These are phyloP conservation scores for Aspergillus sparsus DNA, from an alignment of 495 filamentous ascomycete genomes.

Conservation along the genomic window DNA sequence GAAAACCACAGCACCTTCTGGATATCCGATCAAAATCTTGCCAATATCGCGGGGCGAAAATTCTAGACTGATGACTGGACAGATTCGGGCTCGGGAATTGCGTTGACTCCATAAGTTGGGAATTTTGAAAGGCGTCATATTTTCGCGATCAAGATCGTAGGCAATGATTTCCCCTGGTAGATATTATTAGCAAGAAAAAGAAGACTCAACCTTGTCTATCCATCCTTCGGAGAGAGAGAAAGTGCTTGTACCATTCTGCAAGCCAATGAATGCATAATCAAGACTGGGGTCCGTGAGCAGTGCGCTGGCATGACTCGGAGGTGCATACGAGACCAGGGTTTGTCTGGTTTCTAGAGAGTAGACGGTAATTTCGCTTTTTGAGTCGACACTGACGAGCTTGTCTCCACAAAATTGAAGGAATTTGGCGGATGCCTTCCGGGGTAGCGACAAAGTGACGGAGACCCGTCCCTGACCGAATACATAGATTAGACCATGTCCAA, in stretches of 20 bases:
- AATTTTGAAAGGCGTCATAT: slow-evolving; percentile 72
- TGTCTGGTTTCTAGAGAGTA: slow-evolving; percentile 69
- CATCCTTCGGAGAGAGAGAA: slow-evolving; percentile 1
- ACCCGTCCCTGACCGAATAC: slow-evolving; percentile 86
- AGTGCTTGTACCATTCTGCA: slow-evolving; percentile 58
- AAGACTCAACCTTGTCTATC: neutral
- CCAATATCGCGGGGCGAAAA: slow-evolving; percentile 92
- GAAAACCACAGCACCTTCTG: slow-evolving; percentile 82
- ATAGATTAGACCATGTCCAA: slow-evolving; percentile 79
- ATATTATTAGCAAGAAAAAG: slow-evolving; percentile 19
- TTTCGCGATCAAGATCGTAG: slow-evolving; percentile 85
- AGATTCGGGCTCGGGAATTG: slow-evolving; percentile 56
- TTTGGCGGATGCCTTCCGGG: slow-evolving; percentile 67
- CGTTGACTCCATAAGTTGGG: slow-evolving; percentile 80
- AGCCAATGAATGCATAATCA: slow-evolving; percentile 84
- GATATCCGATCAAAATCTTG: slow-evolving; percentile 84
- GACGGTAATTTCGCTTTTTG: slow-evolving; percentile 76
- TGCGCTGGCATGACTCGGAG: slow-evolving; percentile 68
- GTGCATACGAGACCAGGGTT: slow-evolving; percentile 63
- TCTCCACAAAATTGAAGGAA: slow-evolving; percentile 74
- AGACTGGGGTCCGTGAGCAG: slow-evolving; percentile 81
- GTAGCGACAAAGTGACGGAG: slow-evolving; percentile 63
- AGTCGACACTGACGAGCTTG: slow-evolving; percentile 79
- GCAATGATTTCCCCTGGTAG: slow-evolving; percentile 71
- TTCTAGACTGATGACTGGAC: slow-evolving; percentile 70